Conservation (phyloP, 345 rosid species). For the Populus euphratica region DNA sequence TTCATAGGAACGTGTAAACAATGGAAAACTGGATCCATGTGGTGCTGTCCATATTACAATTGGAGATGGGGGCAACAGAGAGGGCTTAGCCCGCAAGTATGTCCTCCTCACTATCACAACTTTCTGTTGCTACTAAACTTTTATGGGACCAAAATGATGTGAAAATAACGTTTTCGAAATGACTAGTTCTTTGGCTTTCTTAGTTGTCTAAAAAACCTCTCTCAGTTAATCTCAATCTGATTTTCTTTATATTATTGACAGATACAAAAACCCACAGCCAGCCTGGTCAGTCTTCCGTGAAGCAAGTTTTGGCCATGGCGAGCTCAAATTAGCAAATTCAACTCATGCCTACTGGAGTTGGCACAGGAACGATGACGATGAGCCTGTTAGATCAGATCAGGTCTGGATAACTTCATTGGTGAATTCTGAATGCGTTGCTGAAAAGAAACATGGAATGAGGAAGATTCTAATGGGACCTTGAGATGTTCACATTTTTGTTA, state of each 20-base stretch:
- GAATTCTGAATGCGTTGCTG: constrained; percentile 52
- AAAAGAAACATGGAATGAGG: constrained; percentile 36
- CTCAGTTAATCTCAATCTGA: neutral
- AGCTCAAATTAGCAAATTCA: constrained; percentile 67
- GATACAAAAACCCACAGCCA: constrained; percentile 64
- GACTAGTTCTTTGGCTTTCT: neutral
- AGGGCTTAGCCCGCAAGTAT: constrained; percentile 82
- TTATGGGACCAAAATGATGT: neutral
- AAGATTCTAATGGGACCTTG: constrained; percentile 53
- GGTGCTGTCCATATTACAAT: constrained; percentile 83
- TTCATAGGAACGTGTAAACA: constrained; percentile 63
- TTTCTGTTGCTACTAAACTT: neutral
- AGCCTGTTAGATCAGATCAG: constrained; percentile 74
- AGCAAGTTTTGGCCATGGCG: constrained; percentile 97
- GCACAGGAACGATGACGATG: constrained; percentile 98
- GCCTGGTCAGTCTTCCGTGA: constrained; percentile 93
- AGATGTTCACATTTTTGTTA: neutral
- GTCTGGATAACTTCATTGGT: constrained; percentile 77
- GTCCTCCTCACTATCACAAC: constrained; percentile 11
- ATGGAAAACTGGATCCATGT: constrained; percentile 63
- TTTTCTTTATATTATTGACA: constrained; percentile 19
- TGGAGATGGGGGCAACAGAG: constrained; percentile 93
- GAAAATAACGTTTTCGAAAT: neutral
- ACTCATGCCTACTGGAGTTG: constrained; percentile 89
- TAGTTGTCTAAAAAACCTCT: neutral